These are phyloP conservation scores for Alternaria tenuissima DNA, from an alignment of 2,329 filamentous ascomycete species.

Conservation along the genomic window DNA sequence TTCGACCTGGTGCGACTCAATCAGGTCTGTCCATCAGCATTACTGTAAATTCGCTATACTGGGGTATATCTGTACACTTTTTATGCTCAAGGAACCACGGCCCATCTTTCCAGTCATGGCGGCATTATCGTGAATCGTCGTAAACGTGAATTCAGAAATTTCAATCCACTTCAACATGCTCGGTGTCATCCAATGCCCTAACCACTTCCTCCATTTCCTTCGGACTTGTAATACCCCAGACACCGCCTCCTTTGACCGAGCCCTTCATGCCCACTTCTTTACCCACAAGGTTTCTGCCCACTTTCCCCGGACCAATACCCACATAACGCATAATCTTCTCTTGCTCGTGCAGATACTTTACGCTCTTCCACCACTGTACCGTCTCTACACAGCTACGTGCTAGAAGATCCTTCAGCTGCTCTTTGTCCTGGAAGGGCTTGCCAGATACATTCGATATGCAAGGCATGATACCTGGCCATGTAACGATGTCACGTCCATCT, in stretches of 20 bases:
- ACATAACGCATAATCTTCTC: conserved; percentile 84
- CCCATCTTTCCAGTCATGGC: too few species aligned
- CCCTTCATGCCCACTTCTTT: conserved; percentile 95
- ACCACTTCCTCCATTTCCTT: conserved; percentile 60
- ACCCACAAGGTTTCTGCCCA: conserved; percentile 89
- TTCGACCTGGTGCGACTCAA: not conserved
- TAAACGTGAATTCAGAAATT: not conserved
- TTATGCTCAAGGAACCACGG: not conserved
- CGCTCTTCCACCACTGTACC: conserved; percentile 93
- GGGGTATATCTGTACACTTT: conserved; percentile 7
- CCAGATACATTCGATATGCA: conserved; percentile 90
- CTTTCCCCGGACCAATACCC: conserved; percentile 91
- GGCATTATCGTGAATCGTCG: not conserved
- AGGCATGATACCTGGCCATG: conserved; percentile 76
- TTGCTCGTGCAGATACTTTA: conserved; percentile 86
- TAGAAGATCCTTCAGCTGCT: conserved; percentile 79
- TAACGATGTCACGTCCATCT: conserved; percentile 70
- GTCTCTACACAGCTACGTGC: conserved; percentile 89
- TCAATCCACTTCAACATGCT: conserved; percentile 33
- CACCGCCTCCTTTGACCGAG: conserved; percentile 83
- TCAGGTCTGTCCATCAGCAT: not conserved
- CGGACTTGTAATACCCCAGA: conserved; percentile 89
- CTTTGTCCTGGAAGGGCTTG: conserved; percentile 75
- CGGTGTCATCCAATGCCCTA: conserved; percentile 57
- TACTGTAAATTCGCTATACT: not conserved